A percentile compares a stretch with the other conserved stretches of the same genome.
Evolutionary conservation across 2,329 filamentous ascomycete species (phyloP).

Genomic region (Epichloe scottii): DNA sequence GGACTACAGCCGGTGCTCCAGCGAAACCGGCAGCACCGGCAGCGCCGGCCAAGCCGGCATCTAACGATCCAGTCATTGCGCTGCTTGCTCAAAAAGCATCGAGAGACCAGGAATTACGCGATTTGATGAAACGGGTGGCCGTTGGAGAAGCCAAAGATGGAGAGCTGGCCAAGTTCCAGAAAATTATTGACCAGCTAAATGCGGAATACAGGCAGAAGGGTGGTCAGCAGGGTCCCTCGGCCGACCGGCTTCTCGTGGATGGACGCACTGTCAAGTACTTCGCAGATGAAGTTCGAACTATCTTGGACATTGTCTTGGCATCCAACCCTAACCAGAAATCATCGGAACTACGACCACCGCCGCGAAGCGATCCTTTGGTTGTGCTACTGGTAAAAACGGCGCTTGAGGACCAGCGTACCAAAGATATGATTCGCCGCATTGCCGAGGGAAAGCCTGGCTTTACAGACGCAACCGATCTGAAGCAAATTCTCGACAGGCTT

Average conservation of each 20-base stretch:
- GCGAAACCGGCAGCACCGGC: neutral
- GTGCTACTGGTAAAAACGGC: slow-evolving; percentile 45
- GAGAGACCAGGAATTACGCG: slow-evolving; percentile 57
- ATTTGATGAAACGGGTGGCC: slow-evolving; percentile 74
- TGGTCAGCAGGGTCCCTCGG: slow-evolving; percentile 37
- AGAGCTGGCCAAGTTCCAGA: slow-evolving; percentile 65
- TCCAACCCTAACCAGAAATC: slow-evolving; percentile 46
- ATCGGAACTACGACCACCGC: slow-evolving; percentile 37
- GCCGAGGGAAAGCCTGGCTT: slow-evolving; percentile 37
- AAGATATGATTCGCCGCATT: slow-evolving; percentile 40
- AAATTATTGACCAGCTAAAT: slow-evolving; percentile 69
- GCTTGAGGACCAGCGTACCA: slow-evolving; percentile 36
- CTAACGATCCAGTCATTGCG: slow-evolving; percentile 67
- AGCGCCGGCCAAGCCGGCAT: slow-evolving; percentile 13
- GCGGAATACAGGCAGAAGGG: slow-evolving; percentile 41
- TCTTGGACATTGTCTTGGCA: slow-evolving; percentile 44
- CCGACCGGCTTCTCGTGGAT: slow-evolving; percentile 42
- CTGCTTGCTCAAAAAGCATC: slow-evolving; percentile 65
- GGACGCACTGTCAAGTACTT: slow-evolving; percentile 46
- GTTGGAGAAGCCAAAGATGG: slow-evolving; percentile 58
- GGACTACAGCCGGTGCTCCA: slow-evolving; percentile 7
- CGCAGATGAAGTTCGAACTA: slow-evolving; percentile 44
- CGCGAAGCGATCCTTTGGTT: slow-evolving; percentile 41
- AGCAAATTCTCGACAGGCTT: slow-evolving; percentile 37
- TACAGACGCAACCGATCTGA: slow-evolving; percentile 41